Conservation (phyloP, 164 flowering plant species). For the Vitis vinifera region ASM3070453v1 NC_081810.1:6497001-6497500, state of each 20-base stretch:
- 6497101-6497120: conserved; percentile 72
- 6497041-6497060: conserved; percentile 52
- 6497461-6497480: conserved; percentile 38
- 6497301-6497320: conserved; percentile 40
- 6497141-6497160: conserved; percentile 55
- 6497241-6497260: conserved; percentile 71
- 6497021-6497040: conserved; percentile 53
- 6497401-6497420: conserved; percentile 83
- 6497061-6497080: conserved; percentile 77
- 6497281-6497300: conserved; percentile 80
- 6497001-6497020: conserved; percentile 68
- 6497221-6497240: conserved; percentile 67
- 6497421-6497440: conserved; percentile 79
- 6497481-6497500: conserved; percentile 5
- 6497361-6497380: conserved; percentile 37
- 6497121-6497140: conserved; percentile 66
- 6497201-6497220: conserved; percentile 5
- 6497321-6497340: conserved; percentile 36
- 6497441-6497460: conserved; percentile 79
- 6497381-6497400: conserved; percentile 79
- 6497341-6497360: conserved; percentile 26
- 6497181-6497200: background rate
- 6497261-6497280: conserved; percentile 88
- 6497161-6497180: conserved; percentile 41
- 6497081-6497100: conserved; percentile 71